Base-by-base conservation (phyloP, 2,329 filamentous ascomycete genomes). In the Venturia pyrina region DNA sequence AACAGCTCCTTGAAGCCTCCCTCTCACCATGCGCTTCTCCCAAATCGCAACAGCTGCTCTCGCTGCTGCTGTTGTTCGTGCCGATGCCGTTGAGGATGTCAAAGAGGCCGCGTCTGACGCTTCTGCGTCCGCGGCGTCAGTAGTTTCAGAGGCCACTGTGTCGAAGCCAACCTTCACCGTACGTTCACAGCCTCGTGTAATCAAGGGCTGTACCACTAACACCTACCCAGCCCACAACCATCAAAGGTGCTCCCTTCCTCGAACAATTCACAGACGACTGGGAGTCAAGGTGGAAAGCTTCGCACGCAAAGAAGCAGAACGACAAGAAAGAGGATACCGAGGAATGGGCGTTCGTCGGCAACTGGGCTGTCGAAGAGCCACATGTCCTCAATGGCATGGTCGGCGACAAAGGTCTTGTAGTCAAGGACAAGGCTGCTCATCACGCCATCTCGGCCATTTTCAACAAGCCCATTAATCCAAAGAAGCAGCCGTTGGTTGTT, bases 401-500 rank as follows among this genome's bases (percentile, higher is more conserved):
- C 73, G 92, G 91, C 69, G 93, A 98, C 81, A 96, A 96, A 83
- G 95, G 93, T 79, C 87, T 99, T 72, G 93, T 99, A 69, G 87
- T 98, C 79, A 99, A 99, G 89, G 96, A 98, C 82, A 85, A 90
- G 70, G 95, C 95, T 71, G 95, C 95, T 73, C 95, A 99, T 82
- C 95, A 99, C 81, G 95, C 95, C 82, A 99, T 99, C 79, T 99
- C 95, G 62, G 91, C 95, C 81, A 98, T 98, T 81, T 98, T 99
- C 83, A 87, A 90, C 77, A 92, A 96, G 85, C 89, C 90, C 80
- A 90, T 99, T 75, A 89, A 97, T 81, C 95, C 96, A 86, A 98
- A 93, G 87, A 92, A 85, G 81, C 96, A 99, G 84, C 90, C 91
- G 67, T 86, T 99, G 63, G 95, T 99, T 71, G 91, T 99, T 65